Evolutionary conservation across 1,284 basidiomycete species (phyloP), one percentile per base, ranked within the genome.

Genomic region (Ceratobasidium sp.): DNA sequence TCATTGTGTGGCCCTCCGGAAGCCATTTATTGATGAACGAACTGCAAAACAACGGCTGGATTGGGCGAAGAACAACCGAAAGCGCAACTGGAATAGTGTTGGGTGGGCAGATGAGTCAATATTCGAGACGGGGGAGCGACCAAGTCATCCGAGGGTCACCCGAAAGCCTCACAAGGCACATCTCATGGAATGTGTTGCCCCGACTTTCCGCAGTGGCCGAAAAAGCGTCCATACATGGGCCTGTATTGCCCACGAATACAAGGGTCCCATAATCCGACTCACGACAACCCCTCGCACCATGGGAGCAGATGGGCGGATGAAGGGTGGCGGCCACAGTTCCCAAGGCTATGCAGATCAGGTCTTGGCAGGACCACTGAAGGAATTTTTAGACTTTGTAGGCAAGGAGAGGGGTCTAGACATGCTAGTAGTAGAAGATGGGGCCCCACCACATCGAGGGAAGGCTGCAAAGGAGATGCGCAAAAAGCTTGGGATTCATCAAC

Each of bases 31-130:
- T 16, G 7, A 18, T 21, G 2, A 5, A 2, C 35, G 35, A 41
- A 58, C 35, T 58, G 35, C 43, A 2, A 7, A 2, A 4, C n/a
- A 58, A 23, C 35, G 16, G 5, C 32, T 58, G 8, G 18, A 2
- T 8, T 62, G 44, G 44, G 23, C 28, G 8, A 5, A 7, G 7
- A 47, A 62, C 43, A 62, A 62, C 13, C 16, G 21, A 11, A 47
- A 47, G 28, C 44, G 8, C 2, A 30, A 44, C 41, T 62, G 43
- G 43, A 16, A 18, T 21, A 8, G 9, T 23, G 43, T 62, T 41
- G 35, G 32, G 14, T 58, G 59, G 59, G 47, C 59, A 26, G 59
- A 62, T 30, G 43, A 62, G 59, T 38, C 28, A n/a, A 26, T 28
- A 32, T 16, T 62, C 2, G 59, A 62, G 43, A 62, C 44, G 13